Conservation (phyloP, 495 filamentous ascomycete species). For the Tuber calosporum region DNA sequence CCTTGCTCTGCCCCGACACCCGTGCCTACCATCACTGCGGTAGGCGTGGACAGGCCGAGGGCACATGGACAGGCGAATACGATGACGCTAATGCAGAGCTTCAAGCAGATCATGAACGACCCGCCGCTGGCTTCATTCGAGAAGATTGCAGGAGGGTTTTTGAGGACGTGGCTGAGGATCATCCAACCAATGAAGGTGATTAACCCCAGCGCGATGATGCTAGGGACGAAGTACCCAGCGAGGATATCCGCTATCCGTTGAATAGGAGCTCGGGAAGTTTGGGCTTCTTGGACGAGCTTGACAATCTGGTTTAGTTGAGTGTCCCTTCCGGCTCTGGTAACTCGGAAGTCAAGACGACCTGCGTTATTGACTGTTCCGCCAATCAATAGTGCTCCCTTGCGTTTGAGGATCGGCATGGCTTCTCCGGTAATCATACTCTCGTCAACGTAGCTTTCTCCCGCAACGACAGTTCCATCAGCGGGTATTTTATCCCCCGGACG, state of each 20-base stretch:
- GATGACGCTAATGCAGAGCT: slow-evolving; percentile 97
- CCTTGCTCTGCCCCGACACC: slow-evolving; percentile 94
- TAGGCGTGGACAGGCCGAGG: slow-evolving; percentile 86
- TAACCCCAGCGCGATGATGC: slow-evolving; percentile 74
- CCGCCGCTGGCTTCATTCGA: slow-evolving; percentile 71
- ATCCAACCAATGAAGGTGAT: slow-evolving; percentile 90
- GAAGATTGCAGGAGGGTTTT: slow-evolving; percentile 82
- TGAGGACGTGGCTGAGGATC: slow-evolving; percentile 77
- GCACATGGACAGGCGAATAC: slow-evolving; percentile 98
- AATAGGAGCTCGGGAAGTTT: slow-evolving; percentile 89
- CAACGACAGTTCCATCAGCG: slow-evolving; percentile 79
- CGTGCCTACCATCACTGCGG: slow-evolving; percentile 97
- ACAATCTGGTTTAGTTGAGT: slow-evolving; percentile 98
- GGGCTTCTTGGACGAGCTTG: slow-evolving; percentile 90
- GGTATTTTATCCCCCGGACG: slow-evolving; percentile 95
- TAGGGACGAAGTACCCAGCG: slow-evolving; percentile 90
- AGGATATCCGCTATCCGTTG: slow-evolving; percentile 87
- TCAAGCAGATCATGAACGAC: slow-evolving; percentile 89
- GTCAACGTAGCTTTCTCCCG: slow-evolving; percentile 87
- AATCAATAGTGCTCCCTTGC: slow-evolving; percentile 68
- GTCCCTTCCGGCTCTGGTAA: slow-evolving; percentile 86
- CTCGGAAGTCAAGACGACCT: slow-evolving; percentile 83
- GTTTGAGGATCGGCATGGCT: slow-evolving; percentile 84
- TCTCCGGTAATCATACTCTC: slow-evolving; percentile 99
- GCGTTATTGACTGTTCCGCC: slow-evolving; percentile 96